These are phyloP conservation scores for Polysphondylium violaceum DNA, from an alignment of 78 protist genomes.

Conservation along the genomic window DNA sequence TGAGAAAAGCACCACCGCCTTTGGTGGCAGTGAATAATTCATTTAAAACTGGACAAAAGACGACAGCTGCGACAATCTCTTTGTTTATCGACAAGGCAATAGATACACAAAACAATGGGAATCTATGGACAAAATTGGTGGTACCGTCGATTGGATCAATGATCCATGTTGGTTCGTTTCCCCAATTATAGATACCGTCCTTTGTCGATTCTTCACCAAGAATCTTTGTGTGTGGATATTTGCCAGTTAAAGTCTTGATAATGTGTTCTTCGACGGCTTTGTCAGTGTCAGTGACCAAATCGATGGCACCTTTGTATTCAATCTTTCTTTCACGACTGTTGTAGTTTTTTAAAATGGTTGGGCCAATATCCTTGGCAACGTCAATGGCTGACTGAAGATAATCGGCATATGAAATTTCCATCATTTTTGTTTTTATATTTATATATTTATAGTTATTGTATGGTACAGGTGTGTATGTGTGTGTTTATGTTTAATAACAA, in stretches of 20 bases:
- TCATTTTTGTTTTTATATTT: too few relatives aligned
- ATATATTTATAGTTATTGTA: too few relatives aligned
- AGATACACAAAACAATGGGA: slow-evolving; percentile 80
- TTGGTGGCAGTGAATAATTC: slow-evolving; percentile 81
- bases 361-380: slow-evolving; percentile 52
- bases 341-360: slow-evolving; percentile 47
- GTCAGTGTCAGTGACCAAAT: slow-evolving; percentile 85
- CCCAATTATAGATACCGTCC: slow-evolving; percentile 62
- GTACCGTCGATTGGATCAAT: slow-evolving; percentile 96
- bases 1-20: slow-evolving; percentile 79
- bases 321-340: slow-evolving; percentile 48
- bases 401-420: slow-evolving; percentile 9
- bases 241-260: slow-evolving; percentile 48
- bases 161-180: slow-evolving; percentile 90
- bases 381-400: slow-evolving; percentile 57
- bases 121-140: slow-evolving; percentile 89
- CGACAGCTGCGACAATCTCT: slow-evolving; percentile 66
- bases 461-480: too few relatives aligned
- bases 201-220: slow-evolving; percentile 79
- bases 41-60: slow-evolving; percentile 74
- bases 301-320: slow-evolving; percentile 79
- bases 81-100: slow-evolving; percentile 68
- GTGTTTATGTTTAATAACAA: too few relatives aligned
- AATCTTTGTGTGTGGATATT: slow-evolving; percentile 66
- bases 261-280: slow-evolving; percentile 68